These are phyloP conservation scores for Diospyros lotus DNA, from an alignment of 148 eudicot genomes.

Conservation along the genomic window DNA sequence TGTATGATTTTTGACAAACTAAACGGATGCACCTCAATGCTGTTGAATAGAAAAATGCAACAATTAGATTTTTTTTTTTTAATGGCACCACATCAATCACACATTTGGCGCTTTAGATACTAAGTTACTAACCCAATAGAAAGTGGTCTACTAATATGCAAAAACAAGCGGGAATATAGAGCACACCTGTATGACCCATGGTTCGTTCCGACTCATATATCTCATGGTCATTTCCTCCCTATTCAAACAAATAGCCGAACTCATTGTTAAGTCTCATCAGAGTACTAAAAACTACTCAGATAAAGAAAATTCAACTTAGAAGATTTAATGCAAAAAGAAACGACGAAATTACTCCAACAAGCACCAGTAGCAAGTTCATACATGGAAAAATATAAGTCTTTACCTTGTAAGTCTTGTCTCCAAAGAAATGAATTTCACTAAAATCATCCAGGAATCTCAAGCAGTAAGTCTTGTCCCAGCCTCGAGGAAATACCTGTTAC, in stretches of 20 bases:
- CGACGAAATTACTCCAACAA: no score
- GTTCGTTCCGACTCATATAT: constrained; percentile 80
- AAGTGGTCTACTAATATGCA: neutral
- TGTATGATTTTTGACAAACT: neutral
- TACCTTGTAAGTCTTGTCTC: constrained; percentile 98
- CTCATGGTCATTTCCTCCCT: constrained; percentile 96
- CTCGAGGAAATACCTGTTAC: constrained; percentile 81
- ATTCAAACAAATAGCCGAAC: constrained; percentile 15
- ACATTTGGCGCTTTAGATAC: neutral
- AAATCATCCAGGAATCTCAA: constrained; percentile 73
- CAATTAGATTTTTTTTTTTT: neutral
- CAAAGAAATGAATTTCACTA: constrained; percentile 88
- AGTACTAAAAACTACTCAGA: neutral
- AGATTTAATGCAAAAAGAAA: neutral
- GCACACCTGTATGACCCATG: constrained; percentile 82
- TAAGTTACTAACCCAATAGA: no score
- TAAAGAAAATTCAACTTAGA: neutral
- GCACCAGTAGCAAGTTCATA: no score
- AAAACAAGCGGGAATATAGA: constrained; percentile 6
- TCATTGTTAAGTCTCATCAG: neutral
- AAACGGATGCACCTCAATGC: neutral
- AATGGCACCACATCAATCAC: neutral
- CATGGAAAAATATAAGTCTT: neutral
- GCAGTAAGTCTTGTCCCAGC: constrained; percentile 98
- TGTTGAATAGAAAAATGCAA: neutral